Percentiles rank a stretch among this genome's conserved stretches.
Conservation (phyloP, 2,329 filamentous ascomycete genomes). For the Pseudocercospora fuligena region DNA sequence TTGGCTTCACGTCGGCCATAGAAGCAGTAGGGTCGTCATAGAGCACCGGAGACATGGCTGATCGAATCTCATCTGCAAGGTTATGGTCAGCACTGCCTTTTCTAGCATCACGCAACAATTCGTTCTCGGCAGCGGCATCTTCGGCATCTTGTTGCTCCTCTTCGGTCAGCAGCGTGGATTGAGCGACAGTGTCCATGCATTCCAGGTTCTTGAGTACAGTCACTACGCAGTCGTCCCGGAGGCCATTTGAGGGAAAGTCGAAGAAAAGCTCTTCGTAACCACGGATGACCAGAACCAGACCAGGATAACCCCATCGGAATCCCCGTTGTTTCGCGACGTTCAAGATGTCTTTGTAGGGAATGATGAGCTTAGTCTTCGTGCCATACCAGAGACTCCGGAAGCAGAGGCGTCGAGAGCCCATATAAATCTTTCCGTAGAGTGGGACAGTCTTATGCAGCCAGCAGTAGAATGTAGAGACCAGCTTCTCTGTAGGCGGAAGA, state of each 20-base stretch:
- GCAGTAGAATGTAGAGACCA: constrained; percentile 91
- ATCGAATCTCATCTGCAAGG: constrained; percentile 32
- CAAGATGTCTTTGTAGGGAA: constrained; percentile 88
- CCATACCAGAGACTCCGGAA: constrained; percentile 90
- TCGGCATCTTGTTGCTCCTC: constrained; percentile 74
- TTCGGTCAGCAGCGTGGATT: constrained; percentile 69
- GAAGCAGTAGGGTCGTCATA: constrained; percentile 91
- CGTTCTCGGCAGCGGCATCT: constrained; percentile 76
- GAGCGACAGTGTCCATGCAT: constrained; percentile 69
- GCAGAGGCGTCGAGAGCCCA: constrained; percentile 85
- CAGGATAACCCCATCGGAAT: constrained; percentile 88
- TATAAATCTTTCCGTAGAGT: constrained; percentile 94
- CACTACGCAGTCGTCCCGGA: constrained; percentile 86
- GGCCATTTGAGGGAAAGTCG: constrained; percentile 78
- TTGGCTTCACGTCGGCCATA: constrained; percentile 87
- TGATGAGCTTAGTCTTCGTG: constrained; percentile 86
- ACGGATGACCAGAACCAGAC: constrained; percentile 87
- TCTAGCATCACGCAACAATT: constrained; percentile 77
- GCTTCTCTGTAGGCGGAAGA: constrained; percentile 78
- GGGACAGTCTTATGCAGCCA: constrained; percentile 87
- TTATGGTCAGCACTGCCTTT: constrained; percentile 48
- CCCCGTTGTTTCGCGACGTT: constrained; percentile 95
- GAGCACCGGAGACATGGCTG: constrained; percentile 73
- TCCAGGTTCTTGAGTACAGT: constrained; percentile 80
- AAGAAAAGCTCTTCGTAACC: constrained; percentile 97